Evolutionary conservation across 345 rosid species (phyloP).

Genomic region (Melaleuca alternifolia): DNA sequence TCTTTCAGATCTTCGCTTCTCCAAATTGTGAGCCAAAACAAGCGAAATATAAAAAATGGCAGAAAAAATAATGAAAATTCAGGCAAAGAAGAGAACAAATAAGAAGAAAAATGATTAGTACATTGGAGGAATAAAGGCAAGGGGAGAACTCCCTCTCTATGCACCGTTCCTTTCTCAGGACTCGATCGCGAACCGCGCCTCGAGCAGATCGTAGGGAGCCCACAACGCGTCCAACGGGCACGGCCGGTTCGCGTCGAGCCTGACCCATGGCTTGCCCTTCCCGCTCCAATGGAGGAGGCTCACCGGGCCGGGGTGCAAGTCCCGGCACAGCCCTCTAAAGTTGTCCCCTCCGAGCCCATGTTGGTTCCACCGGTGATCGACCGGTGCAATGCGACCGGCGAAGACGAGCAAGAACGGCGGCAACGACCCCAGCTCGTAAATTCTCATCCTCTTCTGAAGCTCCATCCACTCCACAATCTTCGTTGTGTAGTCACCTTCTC

Average conservation of each 20-base stretch:
- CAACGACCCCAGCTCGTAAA: background rate
- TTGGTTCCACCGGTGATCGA: background rate
- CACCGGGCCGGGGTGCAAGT: background rate
- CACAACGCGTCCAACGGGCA: background rate
- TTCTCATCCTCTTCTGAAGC: background rate
- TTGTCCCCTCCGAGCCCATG: background rate
- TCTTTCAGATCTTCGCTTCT: background rate
- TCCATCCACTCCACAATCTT: conserved; percentile 82
- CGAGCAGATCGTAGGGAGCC: background rate
- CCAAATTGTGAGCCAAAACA: background rate
- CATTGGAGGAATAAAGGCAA: background rate
- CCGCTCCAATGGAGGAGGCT: background rate
- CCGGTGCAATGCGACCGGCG: background rate
- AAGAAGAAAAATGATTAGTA: background rate
- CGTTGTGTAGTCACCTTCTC: background rate
- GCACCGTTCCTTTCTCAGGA: background rate
- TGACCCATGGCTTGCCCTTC: background rate
- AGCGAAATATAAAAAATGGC: background rate
- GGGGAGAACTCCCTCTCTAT: background rate
- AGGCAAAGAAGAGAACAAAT: background rate
- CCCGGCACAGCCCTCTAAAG: background rate
- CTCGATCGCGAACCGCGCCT: background rate
- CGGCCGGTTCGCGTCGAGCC: background rate
- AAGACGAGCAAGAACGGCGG: background rate
- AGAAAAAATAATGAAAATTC: background rate